Base-by-base conservation (phyloP, 805 yeast genomes). In the Metschnikowia similis region DNA sequence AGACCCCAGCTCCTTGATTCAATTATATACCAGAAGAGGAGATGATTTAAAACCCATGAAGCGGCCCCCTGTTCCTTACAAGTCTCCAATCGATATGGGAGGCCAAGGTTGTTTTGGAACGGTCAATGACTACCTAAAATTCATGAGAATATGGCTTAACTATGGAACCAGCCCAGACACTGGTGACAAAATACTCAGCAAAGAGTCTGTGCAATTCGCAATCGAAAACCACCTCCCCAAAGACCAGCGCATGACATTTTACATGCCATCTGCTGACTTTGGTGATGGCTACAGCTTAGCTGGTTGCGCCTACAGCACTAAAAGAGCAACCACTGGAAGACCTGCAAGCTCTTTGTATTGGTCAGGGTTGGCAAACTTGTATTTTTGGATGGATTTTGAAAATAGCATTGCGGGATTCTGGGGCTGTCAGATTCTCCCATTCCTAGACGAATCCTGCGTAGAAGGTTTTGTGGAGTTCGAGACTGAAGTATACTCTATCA, bases 101-200 rank as follows among this genome's bases (percentile, higher is more conserved):
- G 77, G 77, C n/a, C 74, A 67, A 48, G 77, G 77, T 2, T 62
- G 70, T 45, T 68, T 64, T 48, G 71, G 74, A 0, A 65, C 66
- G 2, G 68, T 67, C 1, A 63, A 58, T 2, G 77, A 72, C 55
- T 73, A 66, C 48, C 59, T 73, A 50, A 69, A 64, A 48, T 71
- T 71, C 41, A 56, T 73, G 27, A 62, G 76, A 8, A 59, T 68
- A 8, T 63, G 75, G 54, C 60, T 76, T 37, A 75, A 75, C 50
- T 64, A 66, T 41, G 80, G 80, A 9, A 51, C 56, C 11, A 67
- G 75, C 39, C 73, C 74, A 3, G 75, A 72, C 50, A 66, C 72
- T 26, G 66, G 69, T 0, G 50, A 37, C 0, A 56, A 51, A 34
- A 63, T 74, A 26, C 57, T 75, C 41, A 47, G 57, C 16, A 49